Evolutionary conservation across 2,329 filamentous ascomycete species (phyloP).

Genomic region (Sporothrix luriei): DNA sequence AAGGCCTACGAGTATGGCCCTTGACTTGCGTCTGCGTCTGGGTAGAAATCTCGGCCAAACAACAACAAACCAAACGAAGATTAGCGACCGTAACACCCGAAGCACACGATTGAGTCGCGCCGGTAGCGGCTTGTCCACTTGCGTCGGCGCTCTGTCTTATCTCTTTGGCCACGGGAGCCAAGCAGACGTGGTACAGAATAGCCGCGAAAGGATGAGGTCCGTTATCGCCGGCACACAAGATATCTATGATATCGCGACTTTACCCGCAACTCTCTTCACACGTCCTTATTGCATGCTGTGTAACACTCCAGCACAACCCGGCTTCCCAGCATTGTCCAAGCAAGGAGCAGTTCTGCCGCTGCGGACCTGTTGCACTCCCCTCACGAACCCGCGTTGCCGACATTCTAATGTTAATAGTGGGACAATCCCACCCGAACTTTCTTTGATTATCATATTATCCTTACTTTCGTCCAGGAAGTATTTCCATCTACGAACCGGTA

Average conservation of each 20-base stretch:
- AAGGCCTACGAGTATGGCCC: slow-evolving; percentile 61
- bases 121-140: too few species aligned
- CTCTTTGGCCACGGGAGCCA: too few species aligned
- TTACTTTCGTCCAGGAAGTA: too few species aligned
- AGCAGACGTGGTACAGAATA: not conserved
- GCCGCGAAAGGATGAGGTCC: not conserved
- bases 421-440: not conserved
- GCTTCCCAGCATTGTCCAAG: not conserved
- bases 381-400: not conserved
- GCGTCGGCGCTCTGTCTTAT: too few species aligned
- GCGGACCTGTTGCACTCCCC: not conserved
- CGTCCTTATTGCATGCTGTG: not conserved
- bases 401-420: not conserved
- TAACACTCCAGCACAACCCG: not conserved
- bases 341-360: not conserved
- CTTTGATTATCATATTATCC: not conserved
- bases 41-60: not conserved
- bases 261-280: not conserved
- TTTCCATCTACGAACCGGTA: not conserved
- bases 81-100: too few species aligned
- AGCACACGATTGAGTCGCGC: too few species aligned
- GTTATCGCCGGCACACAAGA: too few species aligned
- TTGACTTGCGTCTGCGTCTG: not conserved
- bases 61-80: too few species aligned
- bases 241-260: too few species aligned